phyloP scores from a whole-genome alignment of 1,284 basidiomycete genomes.

The Gymnopus androsaceus region DNA sequence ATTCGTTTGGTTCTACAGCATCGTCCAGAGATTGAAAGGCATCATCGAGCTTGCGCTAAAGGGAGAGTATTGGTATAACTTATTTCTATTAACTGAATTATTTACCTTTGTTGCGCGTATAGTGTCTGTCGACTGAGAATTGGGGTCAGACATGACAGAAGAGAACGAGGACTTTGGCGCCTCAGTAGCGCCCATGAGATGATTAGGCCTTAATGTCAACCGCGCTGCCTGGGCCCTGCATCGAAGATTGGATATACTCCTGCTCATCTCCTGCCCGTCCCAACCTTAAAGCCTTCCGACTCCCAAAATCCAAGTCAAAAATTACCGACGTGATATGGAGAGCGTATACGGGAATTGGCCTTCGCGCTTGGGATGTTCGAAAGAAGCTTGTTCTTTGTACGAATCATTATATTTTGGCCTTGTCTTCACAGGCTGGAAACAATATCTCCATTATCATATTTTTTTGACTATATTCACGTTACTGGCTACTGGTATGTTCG shows the following conservation, averaged over 20 bases:
- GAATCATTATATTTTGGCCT: too few species aligned
- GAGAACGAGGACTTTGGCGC: neutral
- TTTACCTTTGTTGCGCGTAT: slow-evolving; percentile 13
- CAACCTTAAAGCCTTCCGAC: neutral
- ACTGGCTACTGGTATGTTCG: too few species aligned
- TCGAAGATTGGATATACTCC: too few species aligned
- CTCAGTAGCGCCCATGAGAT: too few species aligned
- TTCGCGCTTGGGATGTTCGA: neutral
- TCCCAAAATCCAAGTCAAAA: neutral
- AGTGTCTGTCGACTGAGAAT: neutral
- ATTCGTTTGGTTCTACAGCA: slow-evolving; percentile 38
- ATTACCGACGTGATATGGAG: neutral
- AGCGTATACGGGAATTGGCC: neutral
- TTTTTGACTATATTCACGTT: too few species aligned
- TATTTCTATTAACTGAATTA: neutral
- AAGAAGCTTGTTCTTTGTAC: too few species aligned
- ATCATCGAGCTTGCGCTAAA: slow-evolving; percentile 73
- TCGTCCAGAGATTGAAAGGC: slow-evolving; percentile 64
- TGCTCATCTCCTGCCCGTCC: neutral
- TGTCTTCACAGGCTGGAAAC: too few species aligned
- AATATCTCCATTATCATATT: too few species aligned
- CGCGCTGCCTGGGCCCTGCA: too few species aligned
- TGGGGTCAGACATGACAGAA: neutral
- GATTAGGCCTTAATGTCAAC: too few species aligned
- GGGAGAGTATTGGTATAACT: neutral